A percentile compares a stretch with the other conserved stretches of the same genome.
Conservation (phyloP, 305 asterid genomes). For the Fraxinus paxiana region DNA sequence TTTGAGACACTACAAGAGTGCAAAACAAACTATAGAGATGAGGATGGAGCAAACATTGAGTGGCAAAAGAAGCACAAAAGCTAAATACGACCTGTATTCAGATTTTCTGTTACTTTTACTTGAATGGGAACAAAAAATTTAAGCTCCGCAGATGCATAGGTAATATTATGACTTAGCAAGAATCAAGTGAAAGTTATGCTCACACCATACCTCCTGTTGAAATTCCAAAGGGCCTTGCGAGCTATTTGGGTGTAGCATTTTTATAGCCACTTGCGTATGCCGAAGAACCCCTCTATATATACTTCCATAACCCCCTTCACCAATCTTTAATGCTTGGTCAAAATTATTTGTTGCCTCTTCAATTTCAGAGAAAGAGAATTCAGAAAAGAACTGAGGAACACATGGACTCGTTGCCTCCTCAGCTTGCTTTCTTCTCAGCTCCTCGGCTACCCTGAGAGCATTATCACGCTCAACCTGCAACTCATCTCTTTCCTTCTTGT, state of each 20-base stretch:
- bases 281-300: conserved; percentile 66
- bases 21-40: neutral
- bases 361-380: conserved; percentile 62
- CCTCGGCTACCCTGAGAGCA: conserved; percentile 62
- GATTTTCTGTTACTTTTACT: neutral
- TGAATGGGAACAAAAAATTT: neutral
- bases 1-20: neutral
- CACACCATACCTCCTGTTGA: conserved; percentile 69
- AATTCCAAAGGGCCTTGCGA: conserved; percentile 74
- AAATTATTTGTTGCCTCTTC: conserved; percentile 67
- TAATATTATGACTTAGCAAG: neutral
- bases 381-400: conserved; percentile 51
- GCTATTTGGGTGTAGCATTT: conserved; percentile 67
- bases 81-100: neutral
- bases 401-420: conserved; percentile 52
- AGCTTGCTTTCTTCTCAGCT: conserved; percentile 50
- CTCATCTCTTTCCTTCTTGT: conserved; percentile 69
- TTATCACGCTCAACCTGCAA: conserved; percentile 62
- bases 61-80: neutral
- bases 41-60: neutral
- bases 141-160: neutral
- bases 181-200: neutral
- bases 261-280: conserved; percentile 76
- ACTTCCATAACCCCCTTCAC: conserved; percentile 83
- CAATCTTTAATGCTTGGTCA: conserved; percentile 59